phyloP scores from a whole-genome alignment of 768 basidiomycete genomes.

The Russula emetica region DNA sequence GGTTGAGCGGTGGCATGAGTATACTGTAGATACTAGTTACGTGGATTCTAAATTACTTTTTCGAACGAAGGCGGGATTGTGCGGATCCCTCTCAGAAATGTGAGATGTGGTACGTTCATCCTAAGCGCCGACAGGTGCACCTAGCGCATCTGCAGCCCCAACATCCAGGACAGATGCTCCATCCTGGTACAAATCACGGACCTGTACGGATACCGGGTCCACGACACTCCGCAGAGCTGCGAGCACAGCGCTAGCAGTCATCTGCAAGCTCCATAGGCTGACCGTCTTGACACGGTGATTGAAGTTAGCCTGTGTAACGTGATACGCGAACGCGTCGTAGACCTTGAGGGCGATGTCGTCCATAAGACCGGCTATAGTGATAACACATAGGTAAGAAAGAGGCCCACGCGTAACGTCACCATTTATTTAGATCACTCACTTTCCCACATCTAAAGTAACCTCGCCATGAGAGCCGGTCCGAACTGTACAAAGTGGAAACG shows the following conservation, averaged over 20 bases:
- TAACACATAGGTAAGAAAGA: constrained; percentile 17
- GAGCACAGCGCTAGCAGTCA: constrained; percentile 85
- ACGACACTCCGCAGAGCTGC: constrained; percentile 70
- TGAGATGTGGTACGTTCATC: background rate
- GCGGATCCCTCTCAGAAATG: background rate
- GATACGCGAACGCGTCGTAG: constrained; percentile 91
- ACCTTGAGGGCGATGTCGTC: constrained; percentile 85
- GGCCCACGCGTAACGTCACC: background rate
- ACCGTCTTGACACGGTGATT: constrained; percentile 87
- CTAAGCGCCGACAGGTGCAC: constrained; percentile 5
- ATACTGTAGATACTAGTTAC: background rate
- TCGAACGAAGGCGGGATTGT: background rate
- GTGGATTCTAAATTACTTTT: constrained; percentile 12
- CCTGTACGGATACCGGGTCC: constrained; percentile 51
- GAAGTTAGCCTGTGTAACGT: constrained; percentile 87
- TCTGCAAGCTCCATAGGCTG: constrained; percentile 90
- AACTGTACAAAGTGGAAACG: constrained; percentile 34
- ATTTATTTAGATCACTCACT: constrained; percentile 47
- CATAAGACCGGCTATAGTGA: constrained; percentile 75
- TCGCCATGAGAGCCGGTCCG: constrained; percentile 21
- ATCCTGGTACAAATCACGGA: constrained; percentile 34
- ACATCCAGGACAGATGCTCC: background rate
- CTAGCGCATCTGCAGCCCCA: constrained; percentile 1
- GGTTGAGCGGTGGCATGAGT: background rate
- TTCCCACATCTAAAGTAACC: constrained; percentile 73